These are phyloP conservation scores for Microdochium trichocladiopsis DNA, from an alignment of 2,329 filamentous ascomycete genomes.

Conservation along the genomic window DNA sequence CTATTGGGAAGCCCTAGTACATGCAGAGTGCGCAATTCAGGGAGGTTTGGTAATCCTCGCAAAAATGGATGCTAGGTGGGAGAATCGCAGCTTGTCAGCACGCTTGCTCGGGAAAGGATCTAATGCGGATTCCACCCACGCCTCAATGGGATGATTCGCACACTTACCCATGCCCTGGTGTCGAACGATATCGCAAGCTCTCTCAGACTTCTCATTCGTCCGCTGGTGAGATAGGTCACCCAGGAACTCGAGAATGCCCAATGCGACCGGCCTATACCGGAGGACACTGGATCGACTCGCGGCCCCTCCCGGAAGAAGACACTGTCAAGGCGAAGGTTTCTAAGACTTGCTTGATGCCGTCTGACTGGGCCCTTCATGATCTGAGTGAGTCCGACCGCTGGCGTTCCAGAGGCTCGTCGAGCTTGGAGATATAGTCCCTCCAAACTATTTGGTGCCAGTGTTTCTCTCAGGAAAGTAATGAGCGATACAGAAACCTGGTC, in stretches of 20 bases:
- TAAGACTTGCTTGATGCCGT: conserved; percentile 63
- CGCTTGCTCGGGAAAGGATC: conserved; percentile 6
- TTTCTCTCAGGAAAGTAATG: conserved; percentile 69
- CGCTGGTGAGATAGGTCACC: conserved; percentile 67
- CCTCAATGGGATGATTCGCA: conserved; percentile 4
- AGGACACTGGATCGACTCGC: conserved; percentile 11
- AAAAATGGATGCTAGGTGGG: conserved; percentile 64
- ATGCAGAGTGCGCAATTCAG: conserved; percentile 64
- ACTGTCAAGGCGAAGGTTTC: conserved; percentile 69
- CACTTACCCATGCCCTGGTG: conserved; percentile 70
- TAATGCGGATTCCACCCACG: too few species aligned
- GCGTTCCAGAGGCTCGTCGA: conserved; percentile 35
- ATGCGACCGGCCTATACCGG: conserved; percentile 48
- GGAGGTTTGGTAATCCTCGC: conserved; percentile 63
- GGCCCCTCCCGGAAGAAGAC: conserved; percentile 38
- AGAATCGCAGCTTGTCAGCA: conserved; percentile 7
- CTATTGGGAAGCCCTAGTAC: conserved; percentile 25
- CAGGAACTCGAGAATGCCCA: conserved; percentile 69
- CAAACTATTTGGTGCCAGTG: conserved; percentile 70
- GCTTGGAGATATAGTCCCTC: conserved; percentile 75
- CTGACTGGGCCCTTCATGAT: conserved; percentile 66
- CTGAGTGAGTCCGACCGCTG: conserved; percentile 57
- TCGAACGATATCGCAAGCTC: conserved; percentile 69
- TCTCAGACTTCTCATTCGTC: conserved; percentile 63
- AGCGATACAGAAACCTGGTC: conserved; percentile 64